Evolutionary conservation across 169 alveolate species (phyloP).

Genomic region (Plasmodium gonderi): DNA sequence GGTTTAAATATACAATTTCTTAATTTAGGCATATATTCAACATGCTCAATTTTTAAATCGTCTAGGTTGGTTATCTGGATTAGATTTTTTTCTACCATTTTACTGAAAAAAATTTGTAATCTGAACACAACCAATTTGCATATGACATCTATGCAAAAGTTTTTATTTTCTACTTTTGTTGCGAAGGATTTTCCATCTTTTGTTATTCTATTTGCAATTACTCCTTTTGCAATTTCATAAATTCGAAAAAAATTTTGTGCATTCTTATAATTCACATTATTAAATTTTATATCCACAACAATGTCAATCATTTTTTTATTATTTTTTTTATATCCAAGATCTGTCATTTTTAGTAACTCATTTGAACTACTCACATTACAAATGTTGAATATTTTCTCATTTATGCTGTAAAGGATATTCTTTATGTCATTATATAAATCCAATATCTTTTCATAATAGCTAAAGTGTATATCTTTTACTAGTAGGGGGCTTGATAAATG

Average conservation of each 20-base stretch:
- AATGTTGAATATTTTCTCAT: not conserved
- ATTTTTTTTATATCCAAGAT: constrained; percentile 32
- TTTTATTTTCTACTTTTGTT: constrained; percentile 3
- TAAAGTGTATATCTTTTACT: constrained; percentile 15
- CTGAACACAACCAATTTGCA: not conserved
- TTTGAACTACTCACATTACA: constrained; percentile 23
- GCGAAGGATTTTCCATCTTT: not conserved
- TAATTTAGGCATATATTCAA: constrained; percentile 1
- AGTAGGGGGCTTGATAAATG: constrained; percentile 21
- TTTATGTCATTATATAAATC: constrained; percentile 35
- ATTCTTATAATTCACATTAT: constrained; percentile 9
- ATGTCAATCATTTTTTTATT: not conserved
- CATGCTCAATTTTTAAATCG: not conserved
- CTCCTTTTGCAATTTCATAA: constrained; percentile 28
- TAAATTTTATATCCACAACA: constrained; percentile 21
- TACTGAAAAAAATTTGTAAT: constrained; percentile 17
- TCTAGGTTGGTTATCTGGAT: constrained; percentile 35
- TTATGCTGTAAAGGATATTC: not conserved
- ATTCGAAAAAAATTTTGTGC: constrained; percentile 18
- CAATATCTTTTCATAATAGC: not conserved
- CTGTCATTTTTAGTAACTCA: constrained; percentile 10
- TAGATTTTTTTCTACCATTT: constrained; percentile 13
- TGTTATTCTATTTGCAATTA: not conserved
- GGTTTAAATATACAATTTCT: constrained; percentile 24
- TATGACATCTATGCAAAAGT: not conserved